Evolutionary conservation across 768 basidiomycete species (phyloP).

Genomic region (Pisolithus marmoratus): DNA sequence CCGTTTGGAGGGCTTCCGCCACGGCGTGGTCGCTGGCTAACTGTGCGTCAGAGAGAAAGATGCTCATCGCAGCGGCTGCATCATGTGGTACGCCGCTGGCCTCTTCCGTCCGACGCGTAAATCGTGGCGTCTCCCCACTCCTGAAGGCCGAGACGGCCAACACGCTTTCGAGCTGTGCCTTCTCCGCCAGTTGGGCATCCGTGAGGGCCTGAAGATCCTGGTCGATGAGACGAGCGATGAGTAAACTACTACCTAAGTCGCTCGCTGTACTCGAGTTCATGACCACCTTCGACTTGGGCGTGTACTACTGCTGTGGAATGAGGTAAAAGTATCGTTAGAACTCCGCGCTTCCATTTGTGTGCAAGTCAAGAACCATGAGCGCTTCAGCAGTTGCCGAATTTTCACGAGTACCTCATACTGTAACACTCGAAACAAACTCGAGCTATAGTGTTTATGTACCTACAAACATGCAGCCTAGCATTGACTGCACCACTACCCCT

Average conservation of each 20-base stretch:
- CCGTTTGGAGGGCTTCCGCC: constrained; percentile 28
- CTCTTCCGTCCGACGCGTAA: constrained; percentile 1
- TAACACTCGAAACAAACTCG: too few relatives aligned
- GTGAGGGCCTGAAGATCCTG: constrained; percentile 24
- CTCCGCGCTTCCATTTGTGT: too few relatives aligned
- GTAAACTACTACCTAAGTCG: constrained; percentile 26
- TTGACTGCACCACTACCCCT: too few relatives aligned
- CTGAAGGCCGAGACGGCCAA: constrained; percentile 21
- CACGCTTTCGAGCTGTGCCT: constrained; percentile 28
- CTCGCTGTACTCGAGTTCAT: constrained; percentile 1
- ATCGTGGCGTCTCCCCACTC: constrained; percentile 12
- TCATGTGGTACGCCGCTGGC: constrained; percentile 10
- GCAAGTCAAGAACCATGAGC: too few relatives aligned
- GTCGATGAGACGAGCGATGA: constrained; percentile 31
- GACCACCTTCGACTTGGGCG: background rate
- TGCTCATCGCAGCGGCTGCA: constrained; percentile 22
- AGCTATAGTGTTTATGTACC: too few relatives aligned
- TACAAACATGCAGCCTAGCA: too few relatives aligned
- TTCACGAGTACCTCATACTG: too few relatives aligned
- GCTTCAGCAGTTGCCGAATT: too few relatives aligned
- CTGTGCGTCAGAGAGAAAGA: constrained; percentile 24
- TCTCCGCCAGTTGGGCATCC: constrained; percentile 27
- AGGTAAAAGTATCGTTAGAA: too few relatives aligned
- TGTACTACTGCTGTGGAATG: too few relatives aligned
- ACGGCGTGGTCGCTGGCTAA: constrained; percentile 26